Conservation (phyloP, 1,284 basidiomycete species). For the Moesziomyces sp. region DNA sequence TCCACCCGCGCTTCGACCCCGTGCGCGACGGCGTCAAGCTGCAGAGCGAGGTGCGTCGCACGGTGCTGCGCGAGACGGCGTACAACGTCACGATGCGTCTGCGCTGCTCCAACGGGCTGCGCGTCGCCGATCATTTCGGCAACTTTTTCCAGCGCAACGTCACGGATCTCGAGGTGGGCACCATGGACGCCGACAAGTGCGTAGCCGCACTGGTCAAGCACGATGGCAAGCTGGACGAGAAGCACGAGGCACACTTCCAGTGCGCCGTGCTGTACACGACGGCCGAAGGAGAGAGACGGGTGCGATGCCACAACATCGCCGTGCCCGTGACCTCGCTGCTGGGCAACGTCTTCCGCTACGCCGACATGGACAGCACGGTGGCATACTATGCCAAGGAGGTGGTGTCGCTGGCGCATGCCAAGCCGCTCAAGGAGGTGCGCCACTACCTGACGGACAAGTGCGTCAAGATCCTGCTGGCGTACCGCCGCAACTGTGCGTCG, state of each 20-base stretch:
- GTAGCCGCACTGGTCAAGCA: conserved; percentile 77
- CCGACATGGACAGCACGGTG: conserved; percentile 88
- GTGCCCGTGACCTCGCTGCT: conserved; percentile 84
- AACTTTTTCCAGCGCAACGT: conserved; percentile 82
- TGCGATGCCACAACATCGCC: conserved; percentile 86
- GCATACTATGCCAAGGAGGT: conserved; percentile 79
- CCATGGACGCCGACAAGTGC: conserved; percentile 83
- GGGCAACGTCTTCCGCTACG: conserved; percentile 89
- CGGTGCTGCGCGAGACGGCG: conserved; percentile 79
- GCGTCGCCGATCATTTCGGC: conserved; percentile 79
- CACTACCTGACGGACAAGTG: conserved; percentile 87
- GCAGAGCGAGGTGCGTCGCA: conserved; percentile 78
- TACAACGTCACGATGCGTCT: conserved; percentile 86
- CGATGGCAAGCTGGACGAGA: conserved; percentile 76
- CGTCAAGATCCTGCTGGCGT: conserved; percentile 84
- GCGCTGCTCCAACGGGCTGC: conserved; percentile 86
- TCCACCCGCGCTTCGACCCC: conserved; percentile 87
- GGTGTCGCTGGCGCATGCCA: conserved; percentile 78
- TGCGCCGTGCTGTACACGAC: conserved; percentile 92
- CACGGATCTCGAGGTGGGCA: conserved; percentile 83
- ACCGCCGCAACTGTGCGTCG: conserved; percentile 89
- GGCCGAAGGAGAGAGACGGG: conserved; percentile 80
- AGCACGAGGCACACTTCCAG: conserved; percentile 84
- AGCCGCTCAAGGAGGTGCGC: conserved; percentile 80
- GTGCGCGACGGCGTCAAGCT: conserved; percentile 78